These are phyloP conservation scores for Maudiozyma turicensis DNA, from an alignment of 805 yeast species.

Conservation along the genomic window DNA sequence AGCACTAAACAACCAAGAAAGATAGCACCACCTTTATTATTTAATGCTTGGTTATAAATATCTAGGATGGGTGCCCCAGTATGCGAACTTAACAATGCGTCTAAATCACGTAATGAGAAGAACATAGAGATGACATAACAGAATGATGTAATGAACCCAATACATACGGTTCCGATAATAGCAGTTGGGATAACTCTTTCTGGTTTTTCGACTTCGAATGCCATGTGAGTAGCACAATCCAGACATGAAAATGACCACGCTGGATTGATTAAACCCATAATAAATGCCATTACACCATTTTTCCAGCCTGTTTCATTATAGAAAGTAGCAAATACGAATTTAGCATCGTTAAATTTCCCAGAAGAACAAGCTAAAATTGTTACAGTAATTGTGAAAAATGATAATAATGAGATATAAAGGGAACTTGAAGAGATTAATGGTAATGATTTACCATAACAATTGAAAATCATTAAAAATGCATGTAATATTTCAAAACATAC, in stretches of 20 bases:
- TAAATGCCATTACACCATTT: slow-evolving; percentile 49
- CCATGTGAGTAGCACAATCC: slow-evolving; percentile 66
- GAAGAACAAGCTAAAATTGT: slow-evolving; percentile 46
- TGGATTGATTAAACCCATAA: slow-evolving; percentile 59
- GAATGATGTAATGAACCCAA: slow-evolving; percentile 58
- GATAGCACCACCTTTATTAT: slow-evolving; percentile 48
- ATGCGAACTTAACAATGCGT: slow-evolving; percentile 36
- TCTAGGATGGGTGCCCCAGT: slow-evolving; percentile 61
- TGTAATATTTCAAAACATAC: slow-evolving; percentile 43
- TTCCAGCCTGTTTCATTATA: slow-evolving; percentile 56
- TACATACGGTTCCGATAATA: slow-evolving; percentile 55
- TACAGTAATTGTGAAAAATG: slow-evolving; percentile 48
- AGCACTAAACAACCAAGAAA: slow-evolving; percentile 42
- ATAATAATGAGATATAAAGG: slow-evolving; percentile 43
- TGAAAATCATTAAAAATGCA: slow-evolving; percentile 38
- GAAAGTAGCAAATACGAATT: slow-evolving; percentile 50
- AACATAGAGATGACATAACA: slow-evolving; percentile 48
- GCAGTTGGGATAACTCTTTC: slow-evolving; percentile 56
- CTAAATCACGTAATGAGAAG: slow-evolving; percentile 49
- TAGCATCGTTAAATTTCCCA: slow-evolving; percentile 45
- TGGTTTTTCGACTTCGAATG: slow-evolving; percentile 57
- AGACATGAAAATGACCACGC: slow-evolving; percentile 64
- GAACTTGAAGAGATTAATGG: slow-evolving; percentile 44
- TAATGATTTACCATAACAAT: slow-evolving; percentile 44
- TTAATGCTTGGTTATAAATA: slow-evolving; percentile 50